These are phyloP conservation scores for Fusarium sp. DNA, from an alignment of 2,329 filamentous ascomycete species.

Conservation along the genomic window DNA sequence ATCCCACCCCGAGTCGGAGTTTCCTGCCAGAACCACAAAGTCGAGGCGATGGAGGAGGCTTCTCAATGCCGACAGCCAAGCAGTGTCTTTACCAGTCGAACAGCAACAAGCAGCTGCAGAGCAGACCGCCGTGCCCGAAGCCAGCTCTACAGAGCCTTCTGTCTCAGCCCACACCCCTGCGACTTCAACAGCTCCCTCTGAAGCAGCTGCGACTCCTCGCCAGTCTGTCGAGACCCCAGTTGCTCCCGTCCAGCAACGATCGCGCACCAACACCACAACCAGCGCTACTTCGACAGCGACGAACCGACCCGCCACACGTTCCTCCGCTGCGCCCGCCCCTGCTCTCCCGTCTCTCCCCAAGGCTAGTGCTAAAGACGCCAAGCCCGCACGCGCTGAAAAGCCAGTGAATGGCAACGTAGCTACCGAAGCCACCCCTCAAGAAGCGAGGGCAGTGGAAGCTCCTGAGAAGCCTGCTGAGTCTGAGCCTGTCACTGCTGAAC, in stretches of 20 bases:
- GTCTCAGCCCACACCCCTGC: conserved; percentile 28
- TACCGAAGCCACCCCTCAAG: conserved; percentile 26
- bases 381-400: conserved; percentile 44
- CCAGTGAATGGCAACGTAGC: conserved; percentile 36
- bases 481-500: conserved; percentile 23
- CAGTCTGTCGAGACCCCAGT: conserved; percentile 50
- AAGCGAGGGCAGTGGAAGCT: conserved; percentile 18
- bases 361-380: conserved; percentile 47
- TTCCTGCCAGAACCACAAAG: conserved; percentile 56
- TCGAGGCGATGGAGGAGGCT: conserved; percentile 58
- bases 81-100: conserved; percentile 57
- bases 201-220: conserved; percentile 33
- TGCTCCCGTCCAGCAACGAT: conserved; percentile 47
- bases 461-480: conserved; percentile 44
- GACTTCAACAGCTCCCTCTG: conserved; percentile 30
- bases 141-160: conserved; percentile 29
- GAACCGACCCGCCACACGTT: conserved; percentile 47
- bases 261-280: conserved; percentile 42
- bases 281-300: conserved; percentile 42
- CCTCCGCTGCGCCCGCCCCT: conserved; percentile 55
- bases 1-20: conserved; percentile 62
- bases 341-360: conserved; percentile 62
- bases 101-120: conserved; percentile 51
- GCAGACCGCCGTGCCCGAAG: conserved; percentile 35
- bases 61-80: conserved; percentile 50